Conservation (phyloP, 179 eudicot species). For the Sideroxylon spinosum region DNA sequence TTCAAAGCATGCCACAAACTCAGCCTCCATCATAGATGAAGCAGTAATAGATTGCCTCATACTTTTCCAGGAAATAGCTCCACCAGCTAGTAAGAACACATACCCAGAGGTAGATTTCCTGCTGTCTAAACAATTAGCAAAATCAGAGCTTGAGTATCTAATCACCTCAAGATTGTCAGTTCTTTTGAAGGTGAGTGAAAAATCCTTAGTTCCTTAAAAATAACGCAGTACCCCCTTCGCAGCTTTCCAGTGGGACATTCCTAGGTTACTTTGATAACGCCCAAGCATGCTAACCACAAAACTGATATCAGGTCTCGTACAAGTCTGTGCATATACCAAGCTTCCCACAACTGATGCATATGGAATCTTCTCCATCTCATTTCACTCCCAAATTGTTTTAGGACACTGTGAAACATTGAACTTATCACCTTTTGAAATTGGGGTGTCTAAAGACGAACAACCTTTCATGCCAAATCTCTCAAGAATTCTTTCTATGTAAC, state of each 20-base stretch:
- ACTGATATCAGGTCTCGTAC: too few species aligned
- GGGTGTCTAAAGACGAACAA: conserved; percentile 13
- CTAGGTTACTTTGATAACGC: too few species aligned
- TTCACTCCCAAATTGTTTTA: too few species aligned
- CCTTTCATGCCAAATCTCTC: neutral
- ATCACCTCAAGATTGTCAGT: neutral
- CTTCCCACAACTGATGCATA: too few species aligned
- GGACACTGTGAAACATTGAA: conserved; percentile 4
- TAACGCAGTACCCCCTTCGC: too few species aligned
- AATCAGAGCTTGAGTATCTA: conserved; percentile 9
- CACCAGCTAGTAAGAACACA: conserved; percentile 5
- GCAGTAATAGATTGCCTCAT: neutral
- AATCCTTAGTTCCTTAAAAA: too few species aligned
- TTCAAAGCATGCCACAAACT: conserved; percentile 9
- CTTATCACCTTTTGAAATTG: conserved; percentile 6
- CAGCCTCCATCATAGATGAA: conserved; percentile 7
- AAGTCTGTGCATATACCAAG: too few species aligned
- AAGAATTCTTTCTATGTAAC: conserved; percentile 13
- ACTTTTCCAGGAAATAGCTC: conserved; percentile 14
- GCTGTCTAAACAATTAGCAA: conserved; percentile 10
- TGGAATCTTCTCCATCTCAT: too few species aligned
- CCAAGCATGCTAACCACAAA: too few species aligned
- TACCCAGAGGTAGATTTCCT: conserved; percentile 8
- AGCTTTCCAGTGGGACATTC: too few species aligned
- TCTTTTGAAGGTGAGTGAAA: neutral